Evolutionary conservation across 257 asterid species (phyloP).

Genomic region (Solanum tarapatanum): DNA sequence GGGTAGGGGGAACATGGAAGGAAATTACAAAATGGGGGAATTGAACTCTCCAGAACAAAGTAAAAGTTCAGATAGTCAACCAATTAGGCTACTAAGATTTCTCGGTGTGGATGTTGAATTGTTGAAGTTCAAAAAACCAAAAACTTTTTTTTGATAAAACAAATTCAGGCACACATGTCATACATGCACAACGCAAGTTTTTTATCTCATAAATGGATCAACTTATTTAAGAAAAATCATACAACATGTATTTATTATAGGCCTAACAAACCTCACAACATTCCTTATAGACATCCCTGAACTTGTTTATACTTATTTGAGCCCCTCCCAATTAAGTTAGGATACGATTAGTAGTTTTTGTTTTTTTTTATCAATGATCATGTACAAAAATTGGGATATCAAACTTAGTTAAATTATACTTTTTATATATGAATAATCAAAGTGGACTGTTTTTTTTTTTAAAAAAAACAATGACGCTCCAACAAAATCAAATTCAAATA

Average conservation of each 20-base stretch:
- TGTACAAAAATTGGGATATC: not conserved
- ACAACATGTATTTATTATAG: no score
- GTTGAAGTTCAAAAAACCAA: no score
- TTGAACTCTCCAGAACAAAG: rapidly evolving
- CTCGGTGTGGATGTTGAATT: not conserved
- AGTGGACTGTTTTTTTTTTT: not conserved
- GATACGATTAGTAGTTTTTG: not conserved
- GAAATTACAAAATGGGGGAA: not conserved
- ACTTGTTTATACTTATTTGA: no score
- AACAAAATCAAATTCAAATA: no score
- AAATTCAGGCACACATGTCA: no score
- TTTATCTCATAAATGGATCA: not conserved
- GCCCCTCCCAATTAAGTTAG: not conserved
- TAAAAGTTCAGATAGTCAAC: no score
- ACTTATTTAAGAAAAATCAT: no score
- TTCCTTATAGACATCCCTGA: not conserved
- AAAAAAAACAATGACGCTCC: not conserved
- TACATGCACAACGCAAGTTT: not conserved
- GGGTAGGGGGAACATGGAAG: not conserved
- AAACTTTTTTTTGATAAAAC: not conserved
- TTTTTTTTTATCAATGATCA: not conserved
- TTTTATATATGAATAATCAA: not conserved
- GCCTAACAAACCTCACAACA: no score
- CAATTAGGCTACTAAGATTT: no score
- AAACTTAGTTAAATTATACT: not conserved